Evolutionary conservation across 306 rosid genomes (phyloP).

Genomic region (Arachis stenosperma): DNA sequence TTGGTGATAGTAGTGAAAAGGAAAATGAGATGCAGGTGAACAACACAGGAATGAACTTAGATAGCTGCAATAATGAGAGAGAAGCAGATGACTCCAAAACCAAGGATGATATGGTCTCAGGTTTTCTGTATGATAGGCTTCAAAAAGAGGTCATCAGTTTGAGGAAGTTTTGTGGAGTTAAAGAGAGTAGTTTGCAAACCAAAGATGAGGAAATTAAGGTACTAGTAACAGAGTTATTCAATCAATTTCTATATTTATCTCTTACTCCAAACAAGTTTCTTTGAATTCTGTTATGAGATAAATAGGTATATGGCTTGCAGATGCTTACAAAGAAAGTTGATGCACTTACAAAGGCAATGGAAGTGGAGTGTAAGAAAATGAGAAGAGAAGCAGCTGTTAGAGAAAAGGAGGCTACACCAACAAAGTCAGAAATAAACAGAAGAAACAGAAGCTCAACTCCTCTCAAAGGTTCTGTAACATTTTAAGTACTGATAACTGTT

Average conservation of each 20-base stretch:
- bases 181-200: slow-evolving; percentile 53
- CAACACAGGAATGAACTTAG: slow-evolving; percentile 33
- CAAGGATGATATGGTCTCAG: slow-evolving; percentile 75
- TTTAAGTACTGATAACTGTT: slow-evolving; percentile 6
- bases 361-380: slow-evolving; percentile 81
- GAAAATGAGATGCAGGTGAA: slow-evolving; percentile 54
- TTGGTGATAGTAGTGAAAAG: slow-evolving; percentile 68
- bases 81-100: slow-evolving; percentile 39
- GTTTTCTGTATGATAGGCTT: slow-evolving; percentile 85
- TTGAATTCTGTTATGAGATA: neutral
- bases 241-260: too few species aligned
- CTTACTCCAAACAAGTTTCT: too few species aligned
- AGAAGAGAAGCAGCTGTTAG: slow-evolving; percentile 86
- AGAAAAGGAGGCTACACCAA: slow-evolving; percentile 73
- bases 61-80: slow-evolving; percentile 33
- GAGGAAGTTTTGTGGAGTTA: slow-evolving; percentile 68
- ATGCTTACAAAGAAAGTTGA: slow-evolving; percentile 80
- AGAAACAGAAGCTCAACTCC: slow-evolving; percentile 55
- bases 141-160: slow-evolving; percentile 81
- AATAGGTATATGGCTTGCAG: slow-evolving; percentile 48
- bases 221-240: neutral
- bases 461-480: slow-evolving; percentile 59
- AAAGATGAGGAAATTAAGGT: slow-evolving; percentile 96
- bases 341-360: slow-evolving; percentile 80
- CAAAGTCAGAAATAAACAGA: slow-evolving; percentile 54